Evolutionary conservation across 2,329 filamentous ascomycete genomes (phyloP).

Genomic region (Ophiostoma piceae): DNA sequence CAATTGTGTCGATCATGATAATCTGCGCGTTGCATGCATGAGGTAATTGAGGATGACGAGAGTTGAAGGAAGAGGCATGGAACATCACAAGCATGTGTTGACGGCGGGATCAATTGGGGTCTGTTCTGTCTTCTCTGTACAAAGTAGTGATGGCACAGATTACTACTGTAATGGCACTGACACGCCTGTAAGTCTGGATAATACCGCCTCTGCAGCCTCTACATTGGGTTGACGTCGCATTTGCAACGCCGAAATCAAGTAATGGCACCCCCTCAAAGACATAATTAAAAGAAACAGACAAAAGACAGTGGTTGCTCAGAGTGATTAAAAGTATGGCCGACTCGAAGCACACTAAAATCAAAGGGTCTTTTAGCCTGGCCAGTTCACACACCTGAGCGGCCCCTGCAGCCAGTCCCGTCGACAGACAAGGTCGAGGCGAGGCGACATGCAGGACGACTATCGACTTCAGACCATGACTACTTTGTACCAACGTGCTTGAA

Average conservation of each 20-base stretch:
- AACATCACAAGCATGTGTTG: neutral
- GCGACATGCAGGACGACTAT: neutral
- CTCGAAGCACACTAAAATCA: neutral
- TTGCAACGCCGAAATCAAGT: neutral
- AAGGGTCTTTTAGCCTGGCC: neutral
- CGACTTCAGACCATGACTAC: neutral
- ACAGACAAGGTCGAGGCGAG: neutral
- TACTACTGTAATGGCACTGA: neutral
- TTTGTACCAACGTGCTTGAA: neutral
- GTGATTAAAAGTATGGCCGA: neutral
- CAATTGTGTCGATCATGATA: neutral
- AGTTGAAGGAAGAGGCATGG: neutral
- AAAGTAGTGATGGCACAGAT: neutral
- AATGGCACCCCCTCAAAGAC: neutral
- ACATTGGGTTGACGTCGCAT: neutral
- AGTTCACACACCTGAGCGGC: neutral
- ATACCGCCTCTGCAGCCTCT: no score
- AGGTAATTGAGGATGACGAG: neutral
- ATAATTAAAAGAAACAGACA: no score
- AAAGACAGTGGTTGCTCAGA: neutral
- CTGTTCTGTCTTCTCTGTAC: no score
- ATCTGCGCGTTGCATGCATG: neutral
- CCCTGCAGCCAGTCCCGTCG: constrained; percentile 7
- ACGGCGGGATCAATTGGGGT: neutral
- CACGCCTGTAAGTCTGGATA: no score